Percentiles rank a stretch among this genome's conserved stretches.
Conservation (phyloP, 176 grass and related monocot species). For the Stipa capillata region DNA sequence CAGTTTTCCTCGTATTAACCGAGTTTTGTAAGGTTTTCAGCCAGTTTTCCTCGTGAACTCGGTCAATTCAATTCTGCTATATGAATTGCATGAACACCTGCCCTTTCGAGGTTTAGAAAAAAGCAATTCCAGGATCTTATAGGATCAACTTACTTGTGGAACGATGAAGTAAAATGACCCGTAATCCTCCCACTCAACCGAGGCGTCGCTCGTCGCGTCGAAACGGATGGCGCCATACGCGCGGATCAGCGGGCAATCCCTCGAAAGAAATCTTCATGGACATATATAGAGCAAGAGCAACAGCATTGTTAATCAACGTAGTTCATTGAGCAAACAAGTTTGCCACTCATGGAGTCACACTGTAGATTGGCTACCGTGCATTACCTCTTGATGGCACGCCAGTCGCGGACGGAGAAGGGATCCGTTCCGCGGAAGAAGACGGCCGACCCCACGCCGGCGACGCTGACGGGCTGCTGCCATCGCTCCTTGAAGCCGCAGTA, state of each 20-base stretch:
- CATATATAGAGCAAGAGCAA: too few relatives aligned
- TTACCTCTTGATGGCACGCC: conserved; percentile 83
- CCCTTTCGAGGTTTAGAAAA: too few relatives aligned
- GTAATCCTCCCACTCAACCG: conserved; percentile 67
- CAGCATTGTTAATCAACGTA: neutral
- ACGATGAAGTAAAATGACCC: conserved; percentile 87
- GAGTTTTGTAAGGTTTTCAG: too few relatives aligned
- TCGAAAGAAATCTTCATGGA: conserved; percentile 60
- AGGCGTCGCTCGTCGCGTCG: conserved; percentile 43
- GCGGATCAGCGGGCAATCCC: conserved; percentile 67
- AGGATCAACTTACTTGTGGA: conserved; percentile 57
- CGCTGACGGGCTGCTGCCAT: conserved; percentile 36
- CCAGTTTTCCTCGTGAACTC: too few relatives aligned
- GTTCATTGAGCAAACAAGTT: neutral
- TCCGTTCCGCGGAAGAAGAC: conserved; percentile 64
- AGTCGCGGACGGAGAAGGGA: conserved; percentile 53
- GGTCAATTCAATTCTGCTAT: too few relatives aligned
- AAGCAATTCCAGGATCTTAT: too few relatives aligned
- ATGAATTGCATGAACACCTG: too few relatives aligned
- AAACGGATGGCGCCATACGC: conserved; percentile 97
- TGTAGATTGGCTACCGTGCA: too few relatives aligned
- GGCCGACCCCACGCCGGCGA: conserved; percentile 75
- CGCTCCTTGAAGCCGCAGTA: neutral
- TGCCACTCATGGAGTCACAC: neutral
- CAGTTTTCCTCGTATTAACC: too few relatives aligned